These are phyloP conservation scores for Naganishia liquefaciens DNA, from an alignment of 1,284 basidiomycete species.

Conservation along the genomic window DNA sequence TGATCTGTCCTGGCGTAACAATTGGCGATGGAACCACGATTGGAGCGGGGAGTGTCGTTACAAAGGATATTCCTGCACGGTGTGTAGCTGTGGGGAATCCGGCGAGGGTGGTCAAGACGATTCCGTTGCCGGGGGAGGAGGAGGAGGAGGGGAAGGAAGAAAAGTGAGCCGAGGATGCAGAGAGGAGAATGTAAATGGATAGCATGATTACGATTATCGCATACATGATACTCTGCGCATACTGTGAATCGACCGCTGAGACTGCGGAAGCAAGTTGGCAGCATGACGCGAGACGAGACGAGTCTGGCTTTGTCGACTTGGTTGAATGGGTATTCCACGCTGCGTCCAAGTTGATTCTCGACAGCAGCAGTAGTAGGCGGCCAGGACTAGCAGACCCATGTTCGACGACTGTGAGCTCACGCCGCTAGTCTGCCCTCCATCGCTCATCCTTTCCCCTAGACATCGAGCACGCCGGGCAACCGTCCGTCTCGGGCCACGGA, in stretches of 20 bases:
- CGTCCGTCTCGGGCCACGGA: slow-evolving; percentile 49
- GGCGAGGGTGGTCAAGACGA: slow-evolving; percentile 54
- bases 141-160: slow-evolving; percentile 32
- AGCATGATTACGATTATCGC: too few species aligned
- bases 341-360: too few species aligned
- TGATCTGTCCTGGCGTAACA: slow-evolving; percentile 55
- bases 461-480: slow-evolving; percentile 73
- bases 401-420: slow-evolving; percentile 76
- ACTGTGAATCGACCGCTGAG: neutral
- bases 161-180: neutral
- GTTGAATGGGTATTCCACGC: too few species aligned
- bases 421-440: neutral
- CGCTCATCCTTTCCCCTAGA: slow-evolving; percentile 57
- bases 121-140: slow-evolving; percentile 42
- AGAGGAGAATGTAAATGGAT: too few species aligned
- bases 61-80: slow-evolving; percentile 54
- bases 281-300: too few species aligned
- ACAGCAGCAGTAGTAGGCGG: too few species aligned
- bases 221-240: neutral
- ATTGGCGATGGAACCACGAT: slow-evolving; percentile 57
- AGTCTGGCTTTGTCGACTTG: too few species aligned
- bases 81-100: slow-evolving; percentile 57
- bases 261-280: slow-evolving; percentile 5
- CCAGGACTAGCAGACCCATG: too few species aligned
- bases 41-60: slow-evolving; percentile 57